These are phyloP conservation scores for Aspergillus tubingensis DNA, from an alignment of 2,329 filamentous ascomycete genomes.

Conservation along the genomic window DNA sequence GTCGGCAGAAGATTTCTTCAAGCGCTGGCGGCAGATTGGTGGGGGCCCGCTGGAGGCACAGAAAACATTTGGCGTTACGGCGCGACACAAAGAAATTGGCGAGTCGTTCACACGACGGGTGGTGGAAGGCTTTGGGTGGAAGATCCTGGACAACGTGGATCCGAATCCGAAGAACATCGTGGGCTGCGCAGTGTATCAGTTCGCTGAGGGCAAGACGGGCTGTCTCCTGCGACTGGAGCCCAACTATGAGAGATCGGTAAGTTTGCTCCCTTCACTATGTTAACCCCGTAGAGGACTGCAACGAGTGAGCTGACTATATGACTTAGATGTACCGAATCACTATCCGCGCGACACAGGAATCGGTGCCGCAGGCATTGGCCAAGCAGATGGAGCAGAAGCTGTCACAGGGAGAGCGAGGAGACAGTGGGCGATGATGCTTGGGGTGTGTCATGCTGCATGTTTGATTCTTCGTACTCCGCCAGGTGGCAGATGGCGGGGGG, in stretches of 20 bases:
- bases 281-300: neutral
- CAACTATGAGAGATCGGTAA: slow-evolving; percentile 87
- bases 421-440: neutral
- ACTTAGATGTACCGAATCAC: slow-evolving; percentile 90
- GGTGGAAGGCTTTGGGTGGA: slow-evolving; percentile 87
- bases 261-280: slow-evolving; percentile 28
- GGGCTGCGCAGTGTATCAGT: slow-evolving; percentile 77
- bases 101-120: slow-evolving; percentile 70
- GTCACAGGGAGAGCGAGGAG: slow-evolving; percentile 50
- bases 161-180: slow-evolving; percentile 93
- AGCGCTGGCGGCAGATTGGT: slow-evolving; percentile 98
- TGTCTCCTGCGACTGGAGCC: slow-evolving; percentile 92
- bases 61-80: slow-evolving; percentile 72
- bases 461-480: neutral
- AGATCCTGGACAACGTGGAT: slow-evolving; percentile 80
- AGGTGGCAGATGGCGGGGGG: neutral
- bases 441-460: neutral
- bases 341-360: slow-evolving; percentile 89
- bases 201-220: slow-evolving; percentile 83
- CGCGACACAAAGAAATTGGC: slow-evolving; percentile 65
- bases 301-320: slow-evolving; percentile 13
- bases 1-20: slow-evolving; percentile 92
- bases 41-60: slow-evolving; percentile 84
- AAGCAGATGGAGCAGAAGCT: slow-evolving; percentile 87
- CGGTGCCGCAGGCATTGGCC: slow-evolving; percentile 75